Base-by-base conservation (phyloP, 768 basidiomycete species). In the Leucocoprinus sp. region DNA sequence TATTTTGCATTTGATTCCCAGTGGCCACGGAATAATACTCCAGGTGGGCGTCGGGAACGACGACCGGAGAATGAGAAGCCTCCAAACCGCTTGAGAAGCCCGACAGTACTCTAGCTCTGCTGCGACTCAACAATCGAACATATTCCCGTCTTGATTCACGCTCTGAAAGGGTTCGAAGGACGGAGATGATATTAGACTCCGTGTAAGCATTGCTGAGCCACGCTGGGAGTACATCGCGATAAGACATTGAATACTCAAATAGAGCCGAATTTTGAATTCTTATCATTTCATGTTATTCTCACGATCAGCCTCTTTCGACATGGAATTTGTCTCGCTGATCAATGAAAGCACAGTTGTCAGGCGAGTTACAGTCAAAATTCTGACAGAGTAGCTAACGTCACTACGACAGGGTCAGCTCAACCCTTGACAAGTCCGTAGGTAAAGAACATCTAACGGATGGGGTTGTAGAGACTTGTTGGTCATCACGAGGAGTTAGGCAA, bases 391-490 rank as follows among this genome's bases (percentile, higher is more conserved):
- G 48, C 47, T 45, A 21, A 52, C 52, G 51, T 48, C 39, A 12
- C 18, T 5, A 14, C 19, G 18, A 23, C 51, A 89, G 86, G 69
- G 87, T 89, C 55, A 88, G 84, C 62, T 88, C 87, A 26, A 80
- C 80, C 4, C 65, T 88, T 11, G 82, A 88, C 59, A 88, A 83
- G 60, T 73, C 79, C 3, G 76, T 72, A 11, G 76, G 77, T 15
- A 89, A 84, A 64, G 83, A 80, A 57, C 60, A 77, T 57, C 70
- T 90, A 17, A 71, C 78, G 22, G 87, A 90, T 55, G 67, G 71
- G 19, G 84, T 67, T 52, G 76, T 79, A 43, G 87, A 86, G 58
- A 90, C 86, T 6, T 90, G 87, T 59, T 90, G 87, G 86, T 81
- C 84, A 18, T 88, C 86, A 12, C 80, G 82, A 60, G 82, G 84